phyloP scores from a whole-genome alignment of 2,329 filamentous ascomycete genomes.

The Clonostachys sp. region DNA sequence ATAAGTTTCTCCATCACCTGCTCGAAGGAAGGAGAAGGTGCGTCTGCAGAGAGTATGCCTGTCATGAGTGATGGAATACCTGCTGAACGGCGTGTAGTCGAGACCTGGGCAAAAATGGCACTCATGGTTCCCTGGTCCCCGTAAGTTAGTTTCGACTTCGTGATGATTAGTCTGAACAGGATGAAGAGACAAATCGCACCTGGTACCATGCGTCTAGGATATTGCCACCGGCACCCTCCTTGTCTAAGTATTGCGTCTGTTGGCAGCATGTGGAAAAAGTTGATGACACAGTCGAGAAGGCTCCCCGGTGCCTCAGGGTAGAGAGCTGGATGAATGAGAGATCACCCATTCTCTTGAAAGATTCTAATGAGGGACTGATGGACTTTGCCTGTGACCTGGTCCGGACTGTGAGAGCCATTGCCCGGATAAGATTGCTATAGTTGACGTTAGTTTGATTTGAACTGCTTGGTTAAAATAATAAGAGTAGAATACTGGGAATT shows the following conservation, averaged over 20 bases:
- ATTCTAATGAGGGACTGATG: constrained; percentile 41
- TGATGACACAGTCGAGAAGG: constrained; percentile 87
- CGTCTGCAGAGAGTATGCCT: constrained; percentile 69
- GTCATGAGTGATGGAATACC: constrained; percentile 85
- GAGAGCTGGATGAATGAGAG: constrained; percentile 80
- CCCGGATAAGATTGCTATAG: constrained; percentile 65
- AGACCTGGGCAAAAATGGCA: constrained; percentile 71
- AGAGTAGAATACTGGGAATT: constrained; percentile 10
- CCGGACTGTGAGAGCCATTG: constrained; percentile 50
- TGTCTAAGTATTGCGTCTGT: constrained; percentile 44
- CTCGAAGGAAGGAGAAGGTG: constrained; percentile 55
- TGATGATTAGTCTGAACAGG: neutral
- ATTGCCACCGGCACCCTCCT: constrained; percentile 22
- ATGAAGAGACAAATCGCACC: constrained; percentile 27
- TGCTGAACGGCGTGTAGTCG: constrained; percentile 85
- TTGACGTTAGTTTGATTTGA: constrained; percentile 1
- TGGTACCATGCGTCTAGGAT: constrained; percentile 69
- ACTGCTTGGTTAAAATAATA: neutral
- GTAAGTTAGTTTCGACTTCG: constrained; percentile 5
- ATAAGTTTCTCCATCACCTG: constrained; percentile 60
- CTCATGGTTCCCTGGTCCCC: constrained; percentile 52
- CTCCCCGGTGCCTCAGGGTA: constrained; percentile 81
- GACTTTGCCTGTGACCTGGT: constrained; percentile 35
- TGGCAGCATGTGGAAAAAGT: constrained; percentile 82
- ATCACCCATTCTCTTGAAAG: constrained; percentile 64